These are phyloP conservation scores for Danielia reshetovae DNA, from an alignment of 805 yeast genomes.

Conservation along the genomic window DNA sequence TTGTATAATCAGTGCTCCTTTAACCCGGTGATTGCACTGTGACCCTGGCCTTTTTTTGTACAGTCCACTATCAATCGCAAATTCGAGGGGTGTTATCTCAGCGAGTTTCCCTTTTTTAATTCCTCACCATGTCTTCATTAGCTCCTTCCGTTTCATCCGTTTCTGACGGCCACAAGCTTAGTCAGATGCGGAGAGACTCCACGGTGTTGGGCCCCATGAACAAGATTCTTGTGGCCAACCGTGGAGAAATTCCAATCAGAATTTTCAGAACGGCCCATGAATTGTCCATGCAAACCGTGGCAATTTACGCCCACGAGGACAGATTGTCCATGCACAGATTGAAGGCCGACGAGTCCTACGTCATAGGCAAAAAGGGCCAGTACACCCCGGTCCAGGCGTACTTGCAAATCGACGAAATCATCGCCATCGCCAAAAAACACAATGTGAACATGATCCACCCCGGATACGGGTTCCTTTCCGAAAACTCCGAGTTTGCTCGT, in stretches of 20 bases:
- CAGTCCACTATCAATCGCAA: neutral
- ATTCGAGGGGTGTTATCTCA: neutral
- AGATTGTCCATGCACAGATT: constrained; percentile 90
- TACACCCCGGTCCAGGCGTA: constrained; percentile 95
- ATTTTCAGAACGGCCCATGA: constrained; percentile 98
- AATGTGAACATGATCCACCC: constrained; percentile 38
- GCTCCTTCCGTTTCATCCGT: constrained; percentile 4
- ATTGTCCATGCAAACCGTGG: constrained; percentile 94
- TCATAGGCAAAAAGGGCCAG: constrained; percentile 84
- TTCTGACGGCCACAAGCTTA: constrained; percentile 22
- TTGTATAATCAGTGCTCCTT: too few species aligned
- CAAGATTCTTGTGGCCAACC: constrained; percentile 74
- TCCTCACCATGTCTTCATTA: constrained; percentile 8
- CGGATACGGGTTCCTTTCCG: constrained; percentile 66
- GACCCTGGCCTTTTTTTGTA: too few species aligned
- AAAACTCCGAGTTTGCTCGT: constrained; percentile 88
- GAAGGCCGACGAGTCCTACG: constrained; percentile 92
- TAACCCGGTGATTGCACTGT: too few species aligned
- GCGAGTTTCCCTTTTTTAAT: neutral
- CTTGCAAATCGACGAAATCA: constrained; percentile 91
- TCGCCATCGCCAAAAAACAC: constrained; percentile 58
- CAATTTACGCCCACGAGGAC: constrained; percentile 95
- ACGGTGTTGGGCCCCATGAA: constrained; percentile 44
- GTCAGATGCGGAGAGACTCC: constrained; percentile 40
- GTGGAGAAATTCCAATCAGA: constrained; percentile 83